Evolutionary conservation across 345 rosid species (phyloP).

Genomic region (Ricinus communis): DNA sequence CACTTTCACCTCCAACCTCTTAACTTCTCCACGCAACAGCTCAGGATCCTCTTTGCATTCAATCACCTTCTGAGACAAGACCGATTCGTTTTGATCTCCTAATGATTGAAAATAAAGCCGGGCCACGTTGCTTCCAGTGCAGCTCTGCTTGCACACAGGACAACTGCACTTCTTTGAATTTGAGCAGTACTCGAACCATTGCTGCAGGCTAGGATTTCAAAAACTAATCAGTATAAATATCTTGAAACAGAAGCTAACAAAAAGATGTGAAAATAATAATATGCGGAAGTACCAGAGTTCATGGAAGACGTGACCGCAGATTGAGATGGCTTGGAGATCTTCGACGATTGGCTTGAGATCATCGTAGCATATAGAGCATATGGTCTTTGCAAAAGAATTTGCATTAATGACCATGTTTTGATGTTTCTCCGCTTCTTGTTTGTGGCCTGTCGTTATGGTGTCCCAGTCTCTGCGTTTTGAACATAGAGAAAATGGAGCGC

Average conservation of each 20-base stretch:
- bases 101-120: slow-evolving; percentile 87
- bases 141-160: slow-evolving; percentile 86
- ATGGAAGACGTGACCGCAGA: slow-evolving; percentile 96
- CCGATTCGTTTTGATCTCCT: slow-evolving; percentile 49
- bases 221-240: neutral
- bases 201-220: slow-evolving; percentile 68
- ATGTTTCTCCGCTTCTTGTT: neutral
- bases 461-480: neutral
- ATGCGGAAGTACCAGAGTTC: slow-evolving; percentile 62
- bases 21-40: slow-evolving; percentile 54
- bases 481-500: slow-evolving; percentile 12
- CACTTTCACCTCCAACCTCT: slow-evolving; percentile 57
- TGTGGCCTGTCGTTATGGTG: neutral
- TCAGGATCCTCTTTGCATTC: slow-evolving; percentile 51
- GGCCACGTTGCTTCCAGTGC: slow-evolving; percentile 41
- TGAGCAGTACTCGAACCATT: slow-evolving; percentile 92
- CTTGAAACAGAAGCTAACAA: neutral
- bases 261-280: neutral
- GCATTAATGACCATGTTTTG: slow-evolving; percentile 8
- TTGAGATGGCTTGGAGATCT: slow-evolving; percentile 78
- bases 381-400: slow-evolving; percentile 46
- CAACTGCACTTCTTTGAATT: slow-evolving; percentile 64
- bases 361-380: slow-evolving; percentile 90
- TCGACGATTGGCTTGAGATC: slow-evolving; percentile 87
- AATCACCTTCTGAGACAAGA: slow-evolving; percentile 28